Percentiles rank a stretch among this genome's conserved stretches.
Conservation (phyloP, 2,329 filamentous ascomycete species). For the Alternaria incomplexa region DNA sequence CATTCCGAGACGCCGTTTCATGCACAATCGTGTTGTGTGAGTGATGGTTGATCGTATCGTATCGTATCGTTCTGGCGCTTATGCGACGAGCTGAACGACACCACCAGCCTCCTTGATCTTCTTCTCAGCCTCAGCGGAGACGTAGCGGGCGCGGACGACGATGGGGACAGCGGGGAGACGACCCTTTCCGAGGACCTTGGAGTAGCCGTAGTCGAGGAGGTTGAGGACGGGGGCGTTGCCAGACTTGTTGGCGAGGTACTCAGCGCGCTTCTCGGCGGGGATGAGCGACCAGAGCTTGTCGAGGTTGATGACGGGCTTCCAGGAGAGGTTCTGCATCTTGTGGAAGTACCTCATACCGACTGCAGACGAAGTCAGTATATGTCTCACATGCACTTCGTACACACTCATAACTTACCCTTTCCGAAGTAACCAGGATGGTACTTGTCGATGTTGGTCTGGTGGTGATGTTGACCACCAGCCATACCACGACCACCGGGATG, state of each 20-base stretch:
- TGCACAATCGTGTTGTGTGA: conserved; percentile 20
- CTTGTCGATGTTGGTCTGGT: conserved; percentile 90
- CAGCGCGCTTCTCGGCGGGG: conserved; percentile 88
- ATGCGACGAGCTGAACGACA: conserved; percentile 94
- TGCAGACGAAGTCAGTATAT: conserved; percentile 79
- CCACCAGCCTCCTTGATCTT: conserved; percentile 99
- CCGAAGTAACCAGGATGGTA: conserved; percentile 99
- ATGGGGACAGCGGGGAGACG: conserved; percentile 90
- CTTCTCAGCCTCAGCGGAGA: conserved; percentile 94
- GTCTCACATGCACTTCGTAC: no score
- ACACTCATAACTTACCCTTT: conserved; percentile 59
- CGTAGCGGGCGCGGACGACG: conserved; percentile 93
- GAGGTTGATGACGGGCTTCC: conserved; percentile 98
- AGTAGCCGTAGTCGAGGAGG: conserved; percentile 95
- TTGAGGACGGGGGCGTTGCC: conserved; percentile 98
- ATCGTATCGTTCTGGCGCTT: conserved; percentile 47
- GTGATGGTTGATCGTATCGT: neutral
- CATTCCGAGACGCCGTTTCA: conserved; percentile 35
- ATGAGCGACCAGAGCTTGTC: conserved; percentile 99
- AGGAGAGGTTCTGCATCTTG: conserved; percentile 93
- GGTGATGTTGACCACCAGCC: conserved; percentile 80
- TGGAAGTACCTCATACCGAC: conserved; percentile 67
- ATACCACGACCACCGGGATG: conserved; percentile 76
- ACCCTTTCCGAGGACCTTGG: conserved; percentile 98
- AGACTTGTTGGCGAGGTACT: conserved; percentile 84